These are phyloP conservation scores for Penicillium goetzii DNA, from an alignment of 495 filamentous ascomycete genomes.

Conservation along the genomic window DNA sequence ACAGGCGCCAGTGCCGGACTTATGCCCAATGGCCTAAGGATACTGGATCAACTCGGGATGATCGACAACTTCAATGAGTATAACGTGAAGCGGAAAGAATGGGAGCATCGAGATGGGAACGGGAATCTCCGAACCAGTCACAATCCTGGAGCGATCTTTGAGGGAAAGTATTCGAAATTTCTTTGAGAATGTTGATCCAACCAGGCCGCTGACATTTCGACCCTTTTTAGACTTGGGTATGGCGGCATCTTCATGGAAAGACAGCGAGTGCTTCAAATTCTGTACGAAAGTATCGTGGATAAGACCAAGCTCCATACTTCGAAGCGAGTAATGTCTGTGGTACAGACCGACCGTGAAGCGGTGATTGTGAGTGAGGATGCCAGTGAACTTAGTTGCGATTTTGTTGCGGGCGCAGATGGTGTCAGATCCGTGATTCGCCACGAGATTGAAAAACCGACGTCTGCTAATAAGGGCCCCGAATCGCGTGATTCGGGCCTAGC, in stretches of 20 bases:
- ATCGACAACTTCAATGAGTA: background rate
- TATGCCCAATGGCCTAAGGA: background rate
- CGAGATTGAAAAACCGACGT: background rate
- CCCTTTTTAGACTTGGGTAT: background rate
- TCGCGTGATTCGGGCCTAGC: background rate
- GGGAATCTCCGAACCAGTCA: background rate
- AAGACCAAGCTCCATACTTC: background rate
- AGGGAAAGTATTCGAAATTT: background rate
- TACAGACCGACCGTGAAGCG: background rate
- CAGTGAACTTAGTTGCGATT: background rate
- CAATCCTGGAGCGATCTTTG: background rate
- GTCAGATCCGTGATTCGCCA: background rate
- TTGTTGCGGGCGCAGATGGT: background rate
- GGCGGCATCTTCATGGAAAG: background rate
- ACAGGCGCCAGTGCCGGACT: background rate
- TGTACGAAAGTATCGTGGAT: background rate
- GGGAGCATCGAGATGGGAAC: slow-evolving; percentile 1
- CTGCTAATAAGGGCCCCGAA: background rate
- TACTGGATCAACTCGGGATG: slow-evolving; percentile 1
- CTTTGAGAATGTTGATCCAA: background rate
- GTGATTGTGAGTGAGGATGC: background rate
- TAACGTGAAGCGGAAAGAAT: background rate
- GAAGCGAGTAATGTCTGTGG: background rate
- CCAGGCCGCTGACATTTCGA: background rate
- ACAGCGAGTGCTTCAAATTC: background rate